A percentile compares a stretch with the other conserved stretches of the same genome.
Evolutionary conservation across 202 grass and related monocot genomes (phyloP).

Genomic region (Musa balbisiana): DNA sequence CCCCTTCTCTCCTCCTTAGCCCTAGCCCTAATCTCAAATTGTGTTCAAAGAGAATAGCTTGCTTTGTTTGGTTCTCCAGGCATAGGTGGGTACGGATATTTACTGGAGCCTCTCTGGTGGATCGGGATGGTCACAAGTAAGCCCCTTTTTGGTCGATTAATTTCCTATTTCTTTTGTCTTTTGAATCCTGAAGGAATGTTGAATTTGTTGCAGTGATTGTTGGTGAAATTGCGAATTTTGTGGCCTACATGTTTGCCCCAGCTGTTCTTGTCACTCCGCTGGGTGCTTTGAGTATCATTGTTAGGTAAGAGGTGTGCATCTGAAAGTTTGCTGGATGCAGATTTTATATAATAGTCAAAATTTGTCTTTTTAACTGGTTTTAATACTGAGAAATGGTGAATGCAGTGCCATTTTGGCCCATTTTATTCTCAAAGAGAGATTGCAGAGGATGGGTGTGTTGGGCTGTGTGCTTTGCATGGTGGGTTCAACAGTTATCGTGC

Average conservation of each 20-base stretch:
- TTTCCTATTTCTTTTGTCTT: constrained; percentile 9
- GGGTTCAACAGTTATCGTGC: constrained; percentile 89
- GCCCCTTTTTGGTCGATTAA: constrained; percentile 15
- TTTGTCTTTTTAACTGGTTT: background rate
- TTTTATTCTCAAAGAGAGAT: constrained; percentile 86
- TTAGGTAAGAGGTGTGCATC: constrained; percentile 42
- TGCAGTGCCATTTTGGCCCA: constrained; percentile 80
- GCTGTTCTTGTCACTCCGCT: constrained; percentile 77
- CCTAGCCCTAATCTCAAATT: background rate
- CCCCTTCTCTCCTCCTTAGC: background rate
- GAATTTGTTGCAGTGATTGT: constrained; percentile 54
- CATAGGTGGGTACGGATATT: constrained; percentile 84
- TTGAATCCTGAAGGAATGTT: constrained; percentile 9
- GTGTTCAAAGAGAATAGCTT: constrained; percentile 4
- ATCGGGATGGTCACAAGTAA: constrained; percentile 92
- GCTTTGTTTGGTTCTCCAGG: constrained; percentile 34
- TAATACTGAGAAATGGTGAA: background rate
- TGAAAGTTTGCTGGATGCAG: background rate
- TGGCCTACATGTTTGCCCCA: constrained; percentile 91
- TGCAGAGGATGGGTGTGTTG: constrained; percentile 76
- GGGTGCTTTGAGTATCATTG: constrained; percentile 88
- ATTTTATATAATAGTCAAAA: background rate
- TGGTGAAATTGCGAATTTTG: constrained; percentile 89
- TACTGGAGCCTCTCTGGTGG: constrained; percentile 94
- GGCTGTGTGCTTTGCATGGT: constrained; percentile 87